phyloP scores from a whole-genome alignment of 148 eudicot genomes.

The Spergularia bocconei region DNA sequence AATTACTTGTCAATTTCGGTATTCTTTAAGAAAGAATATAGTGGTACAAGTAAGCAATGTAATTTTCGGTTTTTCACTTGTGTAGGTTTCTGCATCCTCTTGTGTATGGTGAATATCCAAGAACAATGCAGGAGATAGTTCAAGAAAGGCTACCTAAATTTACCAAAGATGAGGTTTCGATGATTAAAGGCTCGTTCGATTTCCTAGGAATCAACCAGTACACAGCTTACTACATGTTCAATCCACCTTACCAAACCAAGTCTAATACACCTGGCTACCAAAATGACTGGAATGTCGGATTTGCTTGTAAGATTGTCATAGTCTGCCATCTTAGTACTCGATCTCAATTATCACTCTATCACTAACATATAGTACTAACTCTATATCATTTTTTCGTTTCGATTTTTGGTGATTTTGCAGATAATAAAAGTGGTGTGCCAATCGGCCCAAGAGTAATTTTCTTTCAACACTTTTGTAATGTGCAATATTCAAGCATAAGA shows the following conservation, averaged over 20 bases:
- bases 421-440: slow-evolving; percentile 57
- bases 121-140: slow-evolving; percentile 71
- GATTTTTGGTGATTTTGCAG: slow-evolving; percentile 39
- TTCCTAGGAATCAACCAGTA: slow-evolving; percentile 85
- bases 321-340: not conserved
- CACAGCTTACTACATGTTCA: slow-evolving; percentile 70
- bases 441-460: slow-evolving; percentile 76
- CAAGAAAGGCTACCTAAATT: slow-evolving; percentile 77
- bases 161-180: slow-evolving; percentile 56
- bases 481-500: not conserved
- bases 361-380: not conserved
- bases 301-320: slow-evolving; percentile 54
- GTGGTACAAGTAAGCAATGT: not conserved
- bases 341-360: not conserved
- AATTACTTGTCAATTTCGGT: too few relatives aligned
- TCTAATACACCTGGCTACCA: slow-evolving; percentile 59
- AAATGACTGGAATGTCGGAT: slow-evolving; percentile 78
- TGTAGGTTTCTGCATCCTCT: slow-evolving; percentile 85
- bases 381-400: not conserved
- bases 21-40: too few relatives aligned
- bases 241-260: slow-evolving; percentile 32
- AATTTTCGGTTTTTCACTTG: not conserved
- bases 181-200: slow-evolving; percentile 88
- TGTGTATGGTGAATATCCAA: slow-evolving; percentile 86
- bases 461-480: not conserved